A percentile compares a stretch with the other conserved stretches of the same genome.
Evolutionary conservation across 148 eudicot species (phyloP).

Genomic region (Rhododendron vialii): DNA sequence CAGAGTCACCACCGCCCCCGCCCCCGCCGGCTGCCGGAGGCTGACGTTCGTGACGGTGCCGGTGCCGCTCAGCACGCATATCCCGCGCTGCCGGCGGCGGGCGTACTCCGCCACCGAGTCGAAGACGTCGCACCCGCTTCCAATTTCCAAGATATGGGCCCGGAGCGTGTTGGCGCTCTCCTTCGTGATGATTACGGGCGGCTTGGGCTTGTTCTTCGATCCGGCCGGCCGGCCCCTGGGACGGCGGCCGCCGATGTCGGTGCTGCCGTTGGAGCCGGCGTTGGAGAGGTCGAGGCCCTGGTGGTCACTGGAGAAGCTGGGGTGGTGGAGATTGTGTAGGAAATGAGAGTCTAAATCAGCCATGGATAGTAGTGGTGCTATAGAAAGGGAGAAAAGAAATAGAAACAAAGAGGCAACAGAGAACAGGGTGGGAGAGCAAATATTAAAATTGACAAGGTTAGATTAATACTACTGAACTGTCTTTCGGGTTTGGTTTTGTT

Average conservation of each 20-base stretch:
- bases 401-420: slow-evolving; percentile 11
- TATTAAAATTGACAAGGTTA: background rate
- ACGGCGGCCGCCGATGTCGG: slow-evolving; percentile 24
- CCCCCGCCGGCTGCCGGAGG: slow-evolving; percentile 31
- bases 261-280: background rate
- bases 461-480: background rate
- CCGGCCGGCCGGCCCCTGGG: slow-evolving; percentile 41
- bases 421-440: slow-evolving; percentile 16
- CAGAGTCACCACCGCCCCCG: slow-evolving; percentile 25
- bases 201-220: slow-evolving; percentile 45
- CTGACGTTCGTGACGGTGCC: slow-evolving; percentile 46
- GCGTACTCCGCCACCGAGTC: slow-evolving; percentile 38
- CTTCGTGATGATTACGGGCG: slow-evolving; percentile 38
- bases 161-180: slow-evolving; percentile 47
- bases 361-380: slow-evolving; percentile 11
- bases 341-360: slow-evolving; percentile 37
- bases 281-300: slow-evolving; percentile 1
- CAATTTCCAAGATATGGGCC: slow-evolving; percentile 38
- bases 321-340: slow-evolving; percentile 28
- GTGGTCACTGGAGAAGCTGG: slow-evolving; percentile 27
- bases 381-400: background rate
- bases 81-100: slow-evolving; percentile 31
- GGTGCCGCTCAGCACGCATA: slow-evolving; percentile 35
- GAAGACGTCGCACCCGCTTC: slow-evolving; percentile 38
- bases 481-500: background rate